Conservation (phyloP, 371 early-diverging fungal genomes). For the Catenaria anguillulae region DNA sequence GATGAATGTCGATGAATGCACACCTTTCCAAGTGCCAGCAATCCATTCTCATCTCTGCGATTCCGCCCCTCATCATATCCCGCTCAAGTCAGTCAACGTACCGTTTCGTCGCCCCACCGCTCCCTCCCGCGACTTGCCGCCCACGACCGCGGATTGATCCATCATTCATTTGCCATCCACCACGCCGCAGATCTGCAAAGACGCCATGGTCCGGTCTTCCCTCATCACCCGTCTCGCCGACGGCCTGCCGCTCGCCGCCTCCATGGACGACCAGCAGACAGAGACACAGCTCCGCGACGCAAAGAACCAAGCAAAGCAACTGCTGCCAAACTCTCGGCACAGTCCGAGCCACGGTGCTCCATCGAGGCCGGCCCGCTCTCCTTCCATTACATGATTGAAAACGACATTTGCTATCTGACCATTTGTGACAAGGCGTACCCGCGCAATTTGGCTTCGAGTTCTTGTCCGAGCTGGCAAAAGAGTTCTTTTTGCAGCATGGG, state of each 20-base stretch:
- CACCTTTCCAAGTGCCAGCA: no score
- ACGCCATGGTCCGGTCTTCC: conserved; percentile 91
- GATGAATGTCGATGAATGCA: no score
- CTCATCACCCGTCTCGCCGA: conserved; percentile 87
- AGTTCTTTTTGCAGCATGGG: conserved; percentile 84
- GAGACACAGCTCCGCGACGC: conserved; percentile 75
- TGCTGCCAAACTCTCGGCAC: conserved; percentile 70
- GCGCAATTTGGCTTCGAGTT: conserved; percentile 89
- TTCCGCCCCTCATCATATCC: no score
- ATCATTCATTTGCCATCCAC: no score
- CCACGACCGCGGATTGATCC: no score
- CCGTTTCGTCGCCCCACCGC: no score
- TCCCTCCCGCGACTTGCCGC: no score
- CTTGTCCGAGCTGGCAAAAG: conserved; percentile 83
- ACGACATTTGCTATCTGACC: conserved; percentile 81
- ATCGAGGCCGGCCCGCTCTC: conserved; percentile 75
- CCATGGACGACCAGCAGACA: conserved; percentile 74
- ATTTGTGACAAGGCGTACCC: conserved; percentile 91
- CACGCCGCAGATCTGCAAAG: no score
- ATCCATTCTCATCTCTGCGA: no score
- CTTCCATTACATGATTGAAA: conserved; percentile 88
- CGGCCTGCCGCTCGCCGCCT: conserved; percentile 88
- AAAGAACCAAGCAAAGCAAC: conserved; percentile 80
- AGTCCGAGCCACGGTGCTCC: conserved; percentile 86
- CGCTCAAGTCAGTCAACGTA: no score